Conservation (phyloP, 1,284 basidiomycete genomes). For the Tilletia indica region DNA sequence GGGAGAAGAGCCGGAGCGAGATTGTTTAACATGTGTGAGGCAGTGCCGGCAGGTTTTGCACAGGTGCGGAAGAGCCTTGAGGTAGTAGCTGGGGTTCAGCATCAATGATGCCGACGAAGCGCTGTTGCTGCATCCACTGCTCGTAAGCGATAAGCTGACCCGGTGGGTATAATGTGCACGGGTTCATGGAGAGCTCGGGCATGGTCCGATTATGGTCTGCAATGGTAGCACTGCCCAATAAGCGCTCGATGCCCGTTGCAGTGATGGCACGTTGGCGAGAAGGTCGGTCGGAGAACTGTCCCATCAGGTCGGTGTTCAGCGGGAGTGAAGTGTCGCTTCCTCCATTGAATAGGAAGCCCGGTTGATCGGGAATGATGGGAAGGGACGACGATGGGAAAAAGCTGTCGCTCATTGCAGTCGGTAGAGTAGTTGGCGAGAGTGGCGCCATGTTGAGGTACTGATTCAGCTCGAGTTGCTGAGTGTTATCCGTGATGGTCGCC, state of each 20-base stretch:
- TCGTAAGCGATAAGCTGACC: neutral
- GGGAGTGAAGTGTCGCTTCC: too few species aligned
- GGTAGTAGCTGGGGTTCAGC: constrained; percentile 5
- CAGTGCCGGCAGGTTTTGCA: neutral
- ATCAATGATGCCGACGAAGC: constrained; percentile 2
- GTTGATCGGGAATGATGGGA: too few species aligned
- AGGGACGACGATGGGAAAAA: too few species aligned
- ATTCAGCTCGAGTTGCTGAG: too few species aligned
- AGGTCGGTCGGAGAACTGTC: neutral
- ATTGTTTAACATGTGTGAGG: too few species aligned
- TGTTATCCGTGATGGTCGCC: too few species aligned
- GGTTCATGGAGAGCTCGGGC: constrained; percentile 8
- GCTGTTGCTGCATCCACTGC: constrained; percentile 13
- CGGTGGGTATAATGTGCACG: constrained; percentile 6
- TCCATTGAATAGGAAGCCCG: too few species aligned
- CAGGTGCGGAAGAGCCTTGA: neutral
- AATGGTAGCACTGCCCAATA: constrained; percentile 7
- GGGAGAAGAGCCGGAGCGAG: too few species aligned
- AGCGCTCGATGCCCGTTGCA: constrained; percentile 3
- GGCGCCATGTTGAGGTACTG: too few species aligned
- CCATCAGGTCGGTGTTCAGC: too few species aligned
- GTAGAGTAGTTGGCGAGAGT: too few species aligned
- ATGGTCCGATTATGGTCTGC: neutral
- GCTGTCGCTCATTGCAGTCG: too few species aligned
- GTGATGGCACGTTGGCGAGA: neutral